A percentile compares a stretch with the other conserved stretches of the same genome.
These are phyloP conservation scores for Ustilago shanxiensis DNA, from an alignment of 1,284 basidiomycete species.

Conservation along the genomic window DNA sequence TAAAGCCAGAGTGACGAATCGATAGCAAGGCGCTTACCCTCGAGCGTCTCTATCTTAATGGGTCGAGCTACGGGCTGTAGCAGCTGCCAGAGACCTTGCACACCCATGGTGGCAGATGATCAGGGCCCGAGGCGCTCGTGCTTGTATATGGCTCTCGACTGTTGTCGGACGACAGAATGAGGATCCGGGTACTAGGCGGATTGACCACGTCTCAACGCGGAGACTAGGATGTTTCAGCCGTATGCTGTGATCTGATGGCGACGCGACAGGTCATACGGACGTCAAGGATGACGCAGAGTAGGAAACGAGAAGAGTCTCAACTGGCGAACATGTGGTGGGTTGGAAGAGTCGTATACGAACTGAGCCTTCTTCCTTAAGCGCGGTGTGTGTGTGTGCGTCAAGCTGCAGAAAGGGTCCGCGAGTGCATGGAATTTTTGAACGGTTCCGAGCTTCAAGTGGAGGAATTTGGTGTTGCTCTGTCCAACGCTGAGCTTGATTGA, in stretches of 20 bases:
- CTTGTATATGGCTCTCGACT: not conserved
- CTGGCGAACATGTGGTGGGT: no score
- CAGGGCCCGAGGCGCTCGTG: not conserved
- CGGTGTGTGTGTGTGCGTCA: no score
- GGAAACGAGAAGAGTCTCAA: not conserved
- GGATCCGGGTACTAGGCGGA: not conserved
- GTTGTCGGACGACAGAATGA: not conserved
- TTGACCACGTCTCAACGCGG: not conserved
- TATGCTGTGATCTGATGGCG: not conserved
- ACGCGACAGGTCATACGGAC: not conserved
- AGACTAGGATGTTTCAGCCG: not conserved
- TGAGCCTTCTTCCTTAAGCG: not conserved
- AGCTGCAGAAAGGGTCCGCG: not conserved
- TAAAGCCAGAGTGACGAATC: constrained; percentile 99
- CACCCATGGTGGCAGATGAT: constrained; percentile 61
- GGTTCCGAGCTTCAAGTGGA: not conserved
- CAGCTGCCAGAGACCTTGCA: constrained; percentile 70
- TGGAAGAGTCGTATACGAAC: not conserved
- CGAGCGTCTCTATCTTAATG: constrained; percentile 69
- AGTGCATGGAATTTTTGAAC: not conserved
- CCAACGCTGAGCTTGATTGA: not conserved
- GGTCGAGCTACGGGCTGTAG: constrained; percentile 69
- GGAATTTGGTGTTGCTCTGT: not conserved
- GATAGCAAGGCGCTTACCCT: constrained; percentile 74
- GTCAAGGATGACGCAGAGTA: not conserved